A percentile compares a stretch with the other conserved stretches of the same genome.
Evolutionary conservation across 257 asterid genomes (phyloP).

Genomic region (Avicennia marina): DNA sequence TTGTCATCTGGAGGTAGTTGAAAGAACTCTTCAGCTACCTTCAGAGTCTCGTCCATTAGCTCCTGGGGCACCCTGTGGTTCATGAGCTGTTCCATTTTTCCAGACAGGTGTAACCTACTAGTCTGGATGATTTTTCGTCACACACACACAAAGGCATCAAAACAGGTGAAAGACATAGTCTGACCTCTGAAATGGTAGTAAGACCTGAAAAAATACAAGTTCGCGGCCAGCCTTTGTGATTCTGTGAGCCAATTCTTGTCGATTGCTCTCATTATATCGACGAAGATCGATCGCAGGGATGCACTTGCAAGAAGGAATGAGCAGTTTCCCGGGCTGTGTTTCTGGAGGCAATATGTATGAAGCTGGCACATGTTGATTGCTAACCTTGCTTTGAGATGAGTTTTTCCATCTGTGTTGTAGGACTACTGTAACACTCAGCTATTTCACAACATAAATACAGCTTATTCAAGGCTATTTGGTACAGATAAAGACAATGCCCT

Average conservation of each 20-base stretch:
- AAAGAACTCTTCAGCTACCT: conserved; percentile 26
- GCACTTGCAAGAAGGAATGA: background rate
- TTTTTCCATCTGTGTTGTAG: background rate
- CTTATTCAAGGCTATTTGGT: too few relatives aligned
- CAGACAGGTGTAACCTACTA: background rate
- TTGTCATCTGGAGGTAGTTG: conserved; percentile 22
- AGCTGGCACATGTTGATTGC: conserved; percentile 4
- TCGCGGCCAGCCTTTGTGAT: conserved; percentile 29
- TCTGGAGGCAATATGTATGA: conserved; percentile 13
- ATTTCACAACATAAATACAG: too few relatives aligned
- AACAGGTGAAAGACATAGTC: too few relatives aligned
- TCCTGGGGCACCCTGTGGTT: conserved; percentile 33
- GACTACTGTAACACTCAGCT: background rate
- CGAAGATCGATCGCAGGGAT: conserved; percentile 15
- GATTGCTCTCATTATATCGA: background rate
- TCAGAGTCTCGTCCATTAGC: conserved; percentile 7
- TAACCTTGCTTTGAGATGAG: conserved; percentile 7
- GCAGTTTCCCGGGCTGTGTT: conserved; percentile 1
- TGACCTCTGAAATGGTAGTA: background rate
- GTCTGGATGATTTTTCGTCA: too few relatives aligned
- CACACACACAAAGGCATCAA: too few relatives aligned
- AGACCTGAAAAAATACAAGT: conserved; percentile 42
- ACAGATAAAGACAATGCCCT: too few relatives aligned
- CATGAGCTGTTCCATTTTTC: conserved; percentile 20
- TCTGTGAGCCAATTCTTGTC: conserved; percentile 9